Conservation (phyloP, 495 filamentous ascomycete species). For the Hypoxylon trugodes region DNA sequence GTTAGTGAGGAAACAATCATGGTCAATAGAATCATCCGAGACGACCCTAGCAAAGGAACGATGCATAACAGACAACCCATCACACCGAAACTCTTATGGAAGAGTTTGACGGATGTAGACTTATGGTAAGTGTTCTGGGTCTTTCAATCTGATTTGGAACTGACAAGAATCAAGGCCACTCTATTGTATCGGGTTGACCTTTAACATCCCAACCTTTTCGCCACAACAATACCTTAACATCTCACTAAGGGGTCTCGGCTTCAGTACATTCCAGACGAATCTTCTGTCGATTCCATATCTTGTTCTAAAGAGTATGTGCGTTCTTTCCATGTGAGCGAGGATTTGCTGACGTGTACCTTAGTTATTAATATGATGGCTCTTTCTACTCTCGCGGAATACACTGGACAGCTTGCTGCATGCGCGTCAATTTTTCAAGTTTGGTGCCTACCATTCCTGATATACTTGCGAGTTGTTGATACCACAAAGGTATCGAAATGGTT, state of each 20-base stretch:
- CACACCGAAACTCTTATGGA: constrained; percentile 65
- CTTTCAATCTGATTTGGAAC: background rate
- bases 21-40: constrained; percentile 75
- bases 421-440: constrained; percentile 60
- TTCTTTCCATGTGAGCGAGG: background rate
- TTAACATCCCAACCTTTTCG: constrained; percentile 67
- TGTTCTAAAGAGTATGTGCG: constrained; percentile 46
- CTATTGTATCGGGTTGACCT: constrained; percentile 70
- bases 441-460: constrained; percentile 65
- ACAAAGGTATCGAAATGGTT: constrained; percentile 60
- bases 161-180: constrained; percentile 57
- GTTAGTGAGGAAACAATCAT: constrained; percentile 71
- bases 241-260: constrained; percentile 68
- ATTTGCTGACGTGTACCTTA: constrained; percentile 21
- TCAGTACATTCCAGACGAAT: constrained; percentile 75
- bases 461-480: constrained; percentile 57
- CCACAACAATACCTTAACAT: constrained; percentile 71
- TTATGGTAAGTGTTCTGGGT: constrained; percentile 61
- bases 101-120: constrained; percentile 73
- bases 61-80: constrained; percentile 71
- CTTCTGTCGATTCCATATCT: constrained; percentile 52
- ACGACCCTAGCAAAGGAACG: constrained; percentile 73
- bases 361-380: constrained; percentile 56
- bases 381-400: constrained; percentile 60
- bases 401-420: constrained; percentile 58